phyloP scores from a whole-genome alignment of 495 filamentous ascomycete genomes.

The Trichoderma virens region DNA sequence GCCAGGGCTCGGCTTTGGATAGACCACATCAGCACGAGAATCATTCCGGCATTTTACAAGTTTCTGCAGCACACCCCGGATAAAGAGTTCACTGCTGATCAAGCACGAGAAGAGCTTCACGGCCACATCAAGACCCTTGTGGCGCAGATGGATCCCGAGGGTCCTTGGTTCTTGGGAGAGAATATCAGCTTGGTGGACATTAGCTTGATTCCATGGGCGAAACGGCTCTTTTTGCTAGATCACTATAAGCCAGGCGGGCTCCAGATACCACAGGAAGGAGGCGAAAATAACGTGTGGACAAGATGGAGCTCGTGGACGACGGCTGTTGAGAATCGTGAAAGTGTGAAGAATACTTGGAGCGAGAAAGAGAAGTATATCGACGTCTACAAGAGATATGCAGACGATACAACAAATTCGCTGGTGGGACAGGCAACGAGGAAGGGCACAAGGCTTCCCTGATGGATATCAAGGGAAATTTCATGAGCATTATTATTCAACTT shows the following conservation, averaged over 20 bases:
- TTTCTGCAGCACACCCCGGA: slow-evolving; percentile 55
- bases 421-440: slow-evolving; percentile 58
- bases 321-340: slow-evolving; percentile 47
- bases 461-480: neutral
- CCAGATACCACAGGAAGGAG: slow-evolving; percentile 39
- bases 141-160: slow-evolving; percentile 46
- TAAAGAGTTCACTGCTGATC: slow-evolving; percentile 35
- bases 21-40: slow-evolving; percentile 54
- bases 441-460: slow-evolving; percentile 52
- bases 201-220: slow-evolving; percentile 57
- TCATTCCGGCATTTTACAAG: slow-evolving; percentile 57
- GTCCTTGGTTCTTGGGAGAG: slow-evolving; percentile 57
- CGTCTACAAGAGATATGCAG: slow-evolving; percentile 64
- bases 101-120: slow-evolving; percentile 42
- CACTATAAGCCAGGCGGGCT: slow-evolving; percentile 57
- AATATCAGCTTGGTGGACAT: slow-evolving; percentile 54
- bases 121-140: slow-evolving; percentile 46
- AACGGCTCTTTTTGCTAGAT: slow-evolving; percentile 62
- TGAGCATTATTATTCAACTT: neutral
- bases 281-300: slow-evolving; percentile 45
- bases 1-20: slow-evolving; percentile 60
- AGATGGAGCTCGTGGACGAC: slow-evolving; percentile 55
- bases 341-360: slow-evolving; percentile 55
- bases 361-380: slow-evolving; percentile 52
- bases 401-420: slow-evolving; percentile 63